Evolutionary conservation across 2,329 filamentous ascomycete genomes (phyloP), one percentile per base, ranked within the genome.

Genomic region (Penicillium sclerotigenum): DNA sequence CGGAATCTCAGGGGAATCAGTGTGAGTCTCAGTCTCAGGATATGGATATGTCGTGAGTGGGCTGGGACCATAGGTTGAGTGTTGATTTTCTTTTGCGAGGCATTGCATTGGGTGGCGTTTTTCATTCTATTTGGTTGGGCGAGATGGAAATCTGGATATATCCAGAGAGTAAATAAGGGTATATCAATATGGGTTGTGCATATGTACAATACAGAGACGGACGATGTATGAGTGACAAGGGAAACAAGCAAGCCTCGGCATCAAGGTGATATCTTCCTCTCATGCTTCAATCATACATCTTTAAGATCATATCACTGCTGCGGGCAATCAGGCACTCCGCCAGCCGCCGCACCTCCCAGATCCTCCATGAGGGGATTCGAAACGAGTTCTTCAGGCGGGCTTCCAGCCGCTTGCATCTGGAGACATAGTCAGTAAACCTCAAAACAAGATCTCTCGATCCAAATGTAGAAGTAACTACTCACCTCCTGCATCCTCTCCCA

Each of bases 401-500:
- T 91, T 10, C 94, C 94, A 59, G 89, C 88, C 49, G 87, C 87
- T 92, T 99, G 94, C 94, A 99, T 99, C 93, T 97, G 68, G 56
- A 57, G n/a, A 29, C 52, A 31, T 38, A 34, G 59, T 64, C 28
- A 68, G 54, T 50, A 54, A 43, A 13, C 4, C 11, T 5, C 26
- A 4, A 31, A 29, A 10, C 4, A 13, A 42, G 14, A 31, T 13
- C 14, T 16, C 8, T 40, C 13, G 24, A 18, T n/a, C n/a, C 46
- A 31, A 57, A 40, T 50, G 28, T 29, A 43, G 45, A 47, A 41
- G 16, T 5, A 52, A 20, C 31, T 31, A 71, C 82, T 72, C 75
- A 96, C 93, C 86, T 93, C 93, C 74, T 97, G 93, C 94, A 99
- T 99, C 71, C 88, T 87, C 69, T 97, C 92, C 62, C 97, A 93